Base-by-base conservation (phyloP, 768 basidiomycete species). In the Russula virescens region DNA sequence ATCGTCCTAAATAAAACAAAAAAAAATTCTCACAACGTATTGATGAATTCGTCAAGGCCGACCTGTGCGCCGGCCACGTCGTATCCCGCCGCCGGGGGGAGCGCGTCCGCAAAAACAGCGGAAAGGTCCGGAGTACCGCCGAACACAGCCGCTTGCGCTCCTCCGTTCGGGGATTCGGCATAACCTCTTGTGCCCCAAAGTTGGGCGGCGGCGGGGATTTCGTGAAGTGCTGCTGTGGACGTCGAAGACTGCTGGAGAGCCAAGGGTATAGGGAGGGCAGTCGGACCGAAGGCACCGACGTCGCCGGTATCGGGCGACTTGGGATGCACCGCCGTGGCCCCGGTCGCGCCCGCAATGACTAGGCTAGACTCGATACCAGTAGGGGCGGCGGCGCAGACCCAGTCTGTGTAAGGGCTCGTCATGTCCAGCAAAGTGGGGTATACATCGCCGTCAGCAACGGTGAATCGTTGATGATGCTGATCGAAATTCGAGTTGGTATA, bases 31-130 rank as follows among this genome's bases (percentile, higher is more conserved):
- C 46, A 63, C 28, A 55, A 53, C 21, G 46, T 38, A 51, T 59
- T 58, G 28, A 63, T 59, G 13, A 54, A 63, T 55, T 63, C 62
- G 62, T 63, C 47, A 58, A 63, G 58, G 50, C 62, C 58, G 28
- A 26, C 57, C 46, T 58, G 55, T 18, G 45, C n/a, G 38, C 52
- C 16, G 19, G 50, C 35, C 58, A 47, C 28, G 31, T 64, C 63
- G 25, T 64, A 64, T 43, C 58, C 58, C 48, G 40, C 52, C 46
- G 62, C 51, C 31, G 31, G 5, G 46, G 62, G 35, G 40, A 42
- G 43, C 10, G 51, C 51, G 26, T 58, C 57, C 21, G 62, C 35
- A 7, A 58, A 46, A 13, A 25, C 42, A 18, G 46, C 26, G 26
- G 50, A 0, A 58, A 58, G 51, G 28, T 43, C 38, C 21, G 54